phyloP scores from a whole-genome alignment of 1,139 yeast species.

The Diutina scorzettiae region DNA sequence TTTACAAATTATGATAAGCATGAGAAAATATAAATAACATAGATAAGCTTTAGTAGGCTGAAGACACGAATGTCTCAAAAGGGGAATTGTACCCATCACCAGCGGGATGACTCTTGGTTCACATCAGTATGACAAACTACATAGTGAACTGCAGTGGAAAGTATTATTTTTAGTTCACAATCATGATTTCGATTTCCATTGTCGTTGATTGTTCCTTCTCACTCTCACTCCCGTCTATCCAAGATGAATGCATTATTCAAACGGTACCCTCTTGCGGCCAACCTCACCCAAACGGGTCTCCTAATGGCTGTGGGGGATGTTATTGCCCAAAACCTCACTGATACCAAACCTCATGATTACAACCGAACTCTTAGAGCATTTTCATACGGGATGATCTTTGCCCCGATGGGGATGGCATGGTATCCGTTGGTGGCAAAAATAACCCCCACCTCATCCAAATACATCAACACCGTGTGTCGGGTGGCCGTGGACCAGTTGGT shows the following conservation, averaged over 20 bases:
- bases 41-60: no score
- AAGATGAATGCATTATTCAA: not conserved
- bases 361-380: slow-evolving; percentile 23
- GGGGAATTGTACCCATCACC: no score
- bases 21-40: no score
- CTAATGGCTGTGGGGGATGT: slow-evolving; percentile 32
- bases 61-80: no score
- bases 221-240: not conserved
- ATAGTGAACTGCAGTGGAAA: no score
- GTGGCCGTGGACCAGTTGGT: slow-evolving; percentile 61
- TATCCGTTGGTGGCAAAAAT: slow-evolving; percentile 20
- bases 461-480: slow-evolving; percentile 25
- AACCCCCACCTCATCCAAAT: slow-evolving; percentile 6
- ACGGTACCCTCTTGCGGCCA: slow-evolving; percentile 21
- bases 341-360: slow-evolving; percentile 17
- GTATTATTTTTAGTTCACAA: no score
- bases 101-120: no score
- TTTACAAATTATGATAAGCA: no score
- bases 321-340: slow-evolving; percentile 24
- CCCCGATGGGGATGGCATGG: slow-evolving; percentile 34
- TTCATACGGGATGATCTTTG: slow-evolving; percentile 27
- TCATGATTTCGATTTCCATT: no score
- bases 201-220: no score
- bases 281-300: slow-evolving; percentile 27
- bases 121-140: no score